Evolutionary conservation across 441 rosid genomes (phyloP).

Genomic region (Biscutella auriculata): DNA sequence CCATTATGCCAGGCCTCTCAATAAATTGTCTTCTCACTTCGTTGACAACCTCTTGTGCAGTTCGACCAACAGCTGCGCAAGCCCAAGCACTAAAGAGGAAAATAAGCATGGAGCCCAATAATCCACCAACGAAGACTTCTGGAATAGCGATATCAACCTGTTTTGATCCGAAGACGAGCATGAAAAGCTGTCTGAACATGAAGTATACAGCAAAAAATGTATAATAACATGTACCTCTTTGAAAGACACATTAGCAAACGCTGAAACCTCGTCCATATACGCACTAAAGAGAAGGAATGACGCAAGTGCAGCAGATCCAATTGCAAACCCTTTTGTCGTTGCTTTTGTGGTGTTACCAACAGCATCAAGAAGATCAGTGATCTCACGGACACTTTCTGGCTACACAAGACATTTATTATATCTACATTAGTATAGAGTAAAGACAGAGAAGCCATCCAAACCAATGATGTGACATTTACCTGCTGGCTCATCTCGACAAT

Average conservation of each 20-base stretch:
- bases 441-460: conserved; percentile 2
- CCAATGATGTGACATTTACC: conserved; percentile 32
- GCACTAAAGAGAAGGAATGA: conserved; percentile 98
- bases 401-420: conserved; percentile 23
- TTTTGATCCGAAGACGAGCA: conserved; percentile 5
- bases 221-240: conserved; percentile 45
- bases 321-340: conserved; percentile 96
- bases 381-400: conserved; percentile 97
- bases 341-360: conserved; percentile 98
- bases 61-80: conserved; percentile 93
- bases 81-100: conserved; percentile 96
- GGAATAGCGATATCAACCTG: conserved; percentile 99
- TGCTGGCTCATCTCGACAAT: conserved; percentile 99
- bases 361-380: conserved; percentile 93
- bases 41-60: conserved; percentile 98
- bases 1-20: conserved; percentile 99
- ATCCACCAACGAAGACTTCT: conserved; percentile 88
- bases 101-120: conserved; percentile 94
- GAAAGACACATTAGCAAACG: conserved; percentile 67
- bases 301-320: conserved; percentile 97
- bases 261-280: conserved; percentile 94
- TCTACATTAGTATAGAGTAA: not conserved
- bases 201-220: not conserved
- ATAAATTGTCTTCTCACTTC: conserved; percentile 98
- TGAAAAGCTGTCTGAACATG: conserved; percentile 1